phyloP scores from a whole-genome alignment of 2,329 filamentous ascomycete species.

The Cryphonectria nitschkei region DNA sequence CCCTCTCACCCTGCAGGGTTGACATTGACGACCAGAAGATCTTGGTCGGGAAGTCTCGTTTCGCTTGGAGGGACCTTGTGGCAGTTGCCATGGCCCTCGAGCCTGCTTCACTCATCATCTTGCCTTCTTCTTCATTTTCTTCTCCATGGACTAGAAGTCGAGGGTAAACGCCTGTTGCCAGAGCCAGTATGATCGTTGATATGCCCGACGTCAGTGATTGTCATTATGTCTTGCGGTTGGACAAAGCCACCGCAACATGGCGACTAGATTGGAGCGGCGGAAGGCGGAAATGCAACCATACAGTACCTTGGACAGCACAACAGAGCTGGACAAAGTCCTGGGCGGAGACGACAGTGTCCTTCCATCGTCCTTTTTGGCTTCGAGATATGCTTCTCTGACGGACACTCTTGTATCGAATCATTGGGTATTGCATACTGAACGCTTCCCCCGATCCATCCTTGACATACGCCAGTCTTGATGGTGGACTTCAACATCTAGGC shows the following conservation, averaged over 20 bases:
- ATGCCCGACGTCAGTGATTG: neutral
- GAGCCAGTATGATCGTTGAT: neutral
- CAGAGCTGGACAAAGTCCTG: neutral
- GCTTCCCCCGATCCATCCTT: neutral
- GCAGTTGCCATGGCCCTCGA: neutral
- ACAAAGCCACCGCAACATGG: neutral
- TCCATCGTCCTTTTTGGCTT: neutral
- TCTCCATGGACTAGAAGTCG: neutral
- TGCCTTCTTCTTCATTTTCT: too few relatives aligned
- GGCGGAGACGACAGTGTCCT: neutral
- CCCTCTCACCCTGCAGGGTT: too few relatives aligned
- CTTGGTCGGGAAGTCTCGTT: too few relatives aligned
- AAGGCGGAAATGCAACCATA: neutral
- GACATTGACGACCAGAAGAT: too few relatives aligned
- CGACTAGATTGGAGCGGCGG: too few relatives aligned
- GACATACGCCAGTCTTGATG: neutral
- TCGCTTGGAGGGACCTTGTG: neutral
- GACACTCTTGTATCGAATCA: neutral
- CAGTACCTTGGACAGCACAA: neutral
- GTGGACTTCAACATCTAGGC: neutral
- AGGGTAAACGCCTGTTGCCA: neutral
- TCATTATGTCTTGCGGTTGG: neutral
- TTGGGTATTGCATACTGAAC: neutral
- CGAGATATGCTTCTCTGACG: neutral
- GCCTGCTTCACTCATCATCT: neutral